Evolutionary conservation across 2,329 filamentous ascomycete genomes (phyloP), one percentile per base, ranked within the genome.

Genomic region (Penicillium sp.): DNA sequence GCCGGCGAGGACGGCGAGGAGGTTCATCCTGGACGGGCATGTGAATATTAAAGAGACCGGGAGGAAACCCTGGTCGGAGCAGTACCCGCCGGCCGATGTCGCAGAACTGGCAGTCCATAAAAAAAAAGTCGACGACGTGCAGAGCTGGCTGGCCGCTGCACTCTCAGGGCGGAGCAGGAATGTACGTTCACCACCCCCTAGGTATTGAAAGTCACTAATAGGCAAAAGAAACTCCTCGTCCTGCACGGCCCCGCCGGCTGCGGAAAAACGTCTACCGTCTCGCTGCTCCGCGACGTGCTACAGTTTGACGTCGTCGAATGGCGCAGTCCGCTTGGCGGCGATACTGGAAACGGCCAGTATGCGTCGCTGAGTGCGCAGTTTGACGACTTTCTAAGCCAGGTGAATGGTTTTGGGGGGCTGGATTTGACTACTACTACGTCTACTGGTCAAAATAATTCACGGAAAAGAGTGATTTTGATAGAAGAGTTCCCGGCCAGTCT

Each of bases 31-130:
- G 46, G 42, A 55, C 33, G 40, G 50, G 14, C n/a, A 16, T 38
- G 23, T 26, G 74, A 8, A 63, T 66, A 9, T 66, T 66, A 2
- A 61, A 46, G 50, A 65, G 6, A 75, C 79, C 49, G 79, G 83
- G 35, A 87, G 79, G 49, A 82, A 88, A 52, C 91, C 93, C 3
- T 97, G 93, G 93, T 89, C 89, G 16, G 92, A 97, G 64, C 84
- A 86, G 63, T 97, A 91, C 71, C 86, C 83, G 2, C 93, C 93
- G 0, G 66, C 71, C 2, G 88, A 83, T 63, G 71, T 97, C 12
- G 86, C 91, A 16, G 93, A 97, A 74, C 78, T 99, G 47, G 93
- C 89, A 0, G 93, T 99, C 18, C 92, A 99, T 72, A 97, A 95
- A 77, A 94, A 84, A 65, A 99, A 99, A 71, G 89, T 97, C 5